Percentiles rank a stretch among this genome's conserved stretches.
These are phyloP conservation scores for Boletellus ananas DNA, from an alignment of 768 basidiomycete species.

Conservation along the genomic window DNA sequence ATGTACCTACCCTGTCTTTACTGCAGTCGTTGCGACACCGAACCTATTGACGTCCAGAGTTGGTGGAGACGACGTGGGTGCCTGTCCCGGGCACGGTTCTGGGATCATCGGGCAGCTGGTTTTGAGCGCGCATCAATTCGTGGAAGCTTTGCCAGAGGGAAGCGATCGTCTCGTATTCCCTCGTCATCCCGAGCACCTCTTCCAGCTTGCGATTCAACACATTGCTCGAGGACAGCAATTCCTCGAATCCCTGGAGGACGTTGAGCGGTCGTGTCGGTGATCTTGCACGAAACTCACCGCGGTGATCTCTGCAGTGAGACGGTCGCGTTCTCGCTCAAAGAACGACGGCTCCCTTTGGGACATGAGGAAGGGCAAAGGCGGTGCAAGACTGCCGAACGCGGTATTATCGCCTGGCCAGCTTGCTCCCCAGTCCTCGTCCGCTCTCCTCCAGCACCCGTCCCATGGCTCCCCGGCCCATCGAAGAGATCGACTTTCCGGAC, in stretches of 20 bases:
- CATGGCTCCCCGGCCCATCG: slow-evolving; percentile 17
- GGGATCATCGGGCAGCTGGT: slow-evolving; percentile 29
- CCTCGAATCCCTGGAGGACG: slow-evolving; percentile 72
- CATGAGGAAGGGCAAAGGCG: slow-evolving; percentile 6
- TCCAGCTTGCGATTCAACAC: slow-evolving; percentile 87
- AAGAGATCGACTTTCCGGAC: slow-evolving; percentile 17
- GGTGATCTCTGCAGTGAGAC: slow-evolving; percentile 69
- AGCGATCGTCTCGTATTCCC: slow-evolving; percentile 87
- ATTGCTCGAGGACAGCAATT: slow-evolving; percentile 80
- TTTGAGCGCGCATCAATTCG: slow-evolving; percentile 62
- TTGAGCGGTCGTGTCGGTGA: not conserved
- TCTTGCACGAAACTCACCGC: slow-evolving; percentile 42
- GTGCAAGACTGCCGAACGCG: too few relatives aligned
- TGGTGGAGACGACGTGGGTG: slow-evolving; percentile 50
- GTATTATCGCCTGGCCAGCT: too few relatives aligned
- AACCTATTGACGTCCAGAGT: slow-evolving; percentile 23
- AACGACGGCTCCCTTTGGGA: slow-evolving; percentile 47
- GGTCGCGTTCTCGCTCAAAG: slow-evolving; percentile 79
- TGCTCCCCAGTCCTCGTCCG: not conserved
- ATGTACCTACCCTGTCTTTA: slow-evolving; percentile 18
- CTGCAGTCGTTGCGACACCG: slow-evolving; percentile 2
- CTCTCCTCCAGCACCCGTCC: not conserved
- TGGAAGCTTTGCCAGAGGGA: slow-evolving; percentile 81
- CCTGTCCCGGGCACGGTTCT: slow-evolving; percentile 63
- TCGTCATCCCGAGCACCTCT: slow-evolving; percentile 88